These are phyloP conservation scores for Trypanosoma cruzi DNA, from an alignment of 208 protist genomes.

Conservation along the genomic window DNA sequence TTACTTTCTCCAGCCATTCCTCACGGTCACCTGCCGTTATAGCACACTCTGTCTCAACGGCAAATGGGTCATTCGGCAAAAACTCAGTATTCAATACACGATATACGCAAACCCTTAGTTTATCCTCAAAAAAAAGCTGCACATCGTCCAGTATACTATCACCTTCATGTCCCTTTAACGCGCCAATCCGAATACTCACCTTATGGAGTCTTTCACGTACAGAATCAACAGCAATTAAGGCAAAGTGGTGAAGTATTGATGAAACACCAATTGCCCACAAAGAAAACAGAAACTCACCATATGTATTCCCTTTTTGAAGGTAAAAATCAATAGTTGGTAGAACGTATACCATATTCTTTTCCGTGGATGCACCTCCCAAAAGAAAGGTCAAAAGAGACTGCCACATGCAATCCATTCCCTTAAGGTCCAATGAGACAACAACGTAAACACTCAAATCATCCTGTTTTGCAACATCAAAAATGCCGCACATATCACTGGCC, in stretches of 20 bases:
- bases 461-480: background rate
- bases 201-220: conserved; percentile 17
- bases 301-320: conserved; percentile 28
- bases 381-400: conserved; percentile 27
- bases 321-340: conserved; percentile 49
- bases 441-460: background rate
- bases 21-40: conserved; percentile 7
- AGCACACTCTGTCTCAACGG: background rate
- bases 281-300: conserved; percentile 52
- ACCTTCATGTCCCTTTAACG: conserved; percentile 28
- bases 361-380: conserved; percentile 3
- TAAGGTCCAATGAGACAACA: conserved; percentile 21
- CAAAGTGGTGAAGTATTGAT: conserved; percentile 43
- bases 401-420: conserved; percentile 31
- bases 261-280: conserved; percentile 38
- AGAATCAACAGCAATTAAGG: conserved; percentile 30
- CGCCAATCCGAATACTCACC: conserved; percentile 33
- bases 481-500: background rate
- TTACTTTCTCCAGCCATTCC: conserved; percentile 32
- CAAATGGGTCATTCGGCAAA: background rate
- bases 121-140: conserved; percentile 52
- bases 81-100: conserved; percentile 12
- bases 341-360: conserved; percentile 20
- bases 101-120: conserved; percentile 38
- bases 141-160: conserved; percentile 38